These are phyloP conservation scores for Tremella fuciformis DNA, from an alignment of 768 basidiomycete species.

Conservation along the genomic window DNA sequence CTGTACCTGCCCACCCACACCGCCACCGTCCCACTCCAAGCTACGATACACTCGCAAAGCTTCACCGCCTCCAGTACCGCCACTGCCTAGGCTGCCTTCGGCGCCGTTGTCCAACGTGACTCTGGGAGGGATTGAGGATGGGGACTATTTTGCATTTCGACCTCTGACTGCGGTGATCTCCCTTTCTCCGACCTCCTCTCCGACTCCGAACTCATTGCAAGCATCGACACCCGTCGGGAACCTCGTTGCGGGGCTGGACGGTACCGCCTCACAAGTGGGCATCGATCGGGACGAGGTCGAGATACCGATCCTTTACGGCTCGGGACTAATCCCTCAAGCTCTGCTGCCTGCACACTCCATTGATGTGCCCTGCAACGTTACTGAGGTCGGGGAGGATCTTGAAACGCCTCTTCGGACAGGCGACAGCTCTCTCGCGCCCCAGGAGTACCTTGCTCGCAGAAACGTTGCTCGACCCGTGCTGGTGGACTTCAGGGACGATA, in stretches of 20 bases:
- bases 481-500: slow-evolving; percentile 24
- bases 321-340: no score
- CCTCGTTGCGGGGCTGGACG: no score
- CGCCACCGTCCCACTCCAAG: slow-evolving; percentile 7
- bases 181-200: no score
- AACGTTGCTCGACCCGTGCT: slow-evolving; percentile 22
- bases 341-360: no score
- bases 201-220: no score
- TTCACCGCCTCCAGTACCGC: neutral
- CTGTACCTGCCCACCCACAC: slow-evolving; percentile 10
- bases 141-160: slow-evolving; percentile 4
- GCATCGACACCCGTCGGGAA: no score
- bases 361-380: no score
- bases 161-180: no score
- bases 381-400: neutral
- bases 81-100: neutral
- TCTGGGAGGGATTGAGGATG: neutral
- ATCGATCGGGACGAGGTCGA: no score
- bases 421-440: neutral
- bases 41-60: neutral
- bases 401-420: neutral
- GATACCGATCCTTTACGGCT: no score
- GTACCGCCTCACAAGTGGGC: no score
- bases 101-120: neutral
- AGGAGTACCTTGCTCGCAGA: slow-evolving; percentile 3